Conservation (phyloP, 1,139 yeast species). For the Geotrichum cucujoidarum region DNA sequence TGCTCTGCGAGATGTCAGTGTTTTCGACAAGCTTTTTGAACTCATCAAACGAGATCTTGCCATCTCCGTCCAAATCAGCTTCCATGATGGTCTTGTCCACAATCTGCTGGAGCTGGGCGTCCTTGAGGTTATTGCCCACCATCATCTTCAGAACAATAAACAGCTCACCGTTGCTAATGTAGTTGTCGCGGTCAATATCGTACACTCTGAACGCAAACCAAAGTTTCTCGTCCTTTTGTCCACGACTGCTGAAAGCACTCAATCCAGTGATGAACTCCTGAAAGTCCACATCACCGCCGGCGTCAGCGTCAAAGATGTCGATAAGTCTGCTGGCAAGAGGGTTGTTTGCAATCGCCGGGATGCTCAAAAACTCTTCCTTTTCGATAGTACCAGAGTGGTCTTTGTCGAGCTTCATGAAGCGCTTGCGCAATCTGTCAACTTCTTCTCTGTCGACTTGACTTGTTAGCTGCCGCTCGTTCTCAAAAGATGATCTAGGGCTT, state of each 20-base stretch:
- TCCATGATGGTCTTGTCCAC: conserved; percentile 96
- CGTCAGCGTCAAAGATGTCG: conserved; percentile 92
- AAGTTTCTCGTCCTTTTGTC: conserved; percentile 76
- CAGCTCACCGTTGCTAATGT: conserved; percentile 88
- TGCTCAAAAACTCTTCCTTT: conserved; percentile 79
- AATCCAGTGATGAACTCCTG: conserved; percentile 90
- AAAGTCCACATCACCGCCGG: conserved; percentile 90
- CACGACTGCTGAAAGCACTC: conserved; percentile 87
- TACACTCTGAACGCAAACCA: conserved; percentile 88
- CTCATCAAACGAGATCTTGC: conserved; percentile 80
- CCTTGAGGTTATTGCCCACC: conserved; percentile 90
- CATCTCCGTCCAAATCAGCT: conserved; percentile 89
- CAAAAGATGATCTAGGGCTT: neutral
- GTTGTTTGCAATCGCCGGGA: conserved; percentile 87
- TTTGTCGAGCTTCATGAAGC: conserved; percentile 92
- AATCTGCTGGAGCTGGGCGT: conserved; percentile 85
- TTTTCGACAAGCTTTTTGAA: conserved; percentile 50
- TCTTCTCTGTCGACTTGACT: conserved; percentile 72
- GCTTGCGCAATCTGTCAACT: conserved; percentile 79
- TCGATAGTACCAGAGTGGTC: conserved; percentile 93
- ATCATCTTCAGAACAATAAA: conserved; percentile 90
- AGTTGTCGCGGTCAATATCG: conserved; percentile 95
- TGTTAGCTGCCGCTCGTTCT: neutral
- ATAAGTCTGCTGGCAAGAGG: conserved; percentile 86
- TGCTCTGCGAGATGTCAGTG: conserved; percentile 39